Percentiles rank a stretch among this genome's conserved stretches.
These are phyloP conservation scores for Mycena crocata DNA, from an alignment of 768 basidiomycete genomes.

Conservation along the genomic window DNA sequence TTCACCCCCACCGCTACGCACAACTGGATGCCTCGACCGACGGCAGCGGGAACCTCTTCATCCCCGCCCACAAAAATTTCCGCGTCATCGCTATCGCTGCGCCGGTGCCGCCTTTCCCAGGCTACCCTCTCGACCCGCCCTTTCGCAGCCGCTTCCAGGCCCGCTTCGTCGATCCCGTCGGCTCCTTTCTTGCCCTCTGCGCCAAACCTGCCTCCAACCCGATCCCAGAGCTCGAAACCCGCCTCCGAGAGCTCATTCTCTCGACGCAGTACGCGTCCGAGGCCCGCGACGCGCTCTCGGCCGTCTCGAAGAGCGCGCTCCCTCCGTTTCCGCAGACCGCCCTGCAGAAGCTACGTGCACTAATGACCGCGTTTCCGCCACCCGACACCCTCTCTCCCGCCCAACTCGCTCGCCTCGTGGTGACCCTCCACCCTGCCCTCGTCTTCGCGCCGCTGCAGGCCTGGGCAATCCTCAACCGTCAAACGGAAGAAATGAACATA, in stretches of 20 bases:
- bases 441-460: conserved; percentile 67
- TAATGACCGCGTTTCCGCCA: conserved; percentile 63
- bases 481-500: conserved; percentile 64
- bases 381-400: conserved; percentile 52
- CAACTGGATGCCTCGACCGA: conserved; percentile 53
- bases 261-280: conserved; percentile 75
- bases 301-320: conserved; percentile 62
- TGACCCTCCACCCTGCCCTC: conserved; percentile 70
- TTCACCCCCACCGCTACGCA: conserved; percentile 70
- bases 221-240: conserved; percentile 50
- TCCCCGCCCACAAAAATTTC: conserved; percentile 76
- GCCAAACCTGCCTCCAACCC: conserved; percentile 23
- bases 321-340: conserved; percentile 77
- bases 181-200: conserved; percentile 60
- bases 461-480: conserved; percentile 70
- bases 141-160: conserved; percentile 79
- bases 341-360: conserved; percentile 58
- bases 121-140: conserved; percentile 74
- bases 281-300: conserved; percentile 63
- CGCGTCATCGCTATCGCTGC: conserved; percentile 77
- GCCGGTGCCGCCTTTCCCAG: conserved; percentile 75
- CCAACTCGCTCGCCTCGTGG: conserved; percentile 65
- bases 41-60: conserved; percentile 57
- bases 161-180: conserved; percentile 72
- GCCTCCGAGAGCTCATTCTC: conserved; percentile 65